Conservation (phyloP, 768 basidiomycete species). For the Agaricus bisporus region DNA sequence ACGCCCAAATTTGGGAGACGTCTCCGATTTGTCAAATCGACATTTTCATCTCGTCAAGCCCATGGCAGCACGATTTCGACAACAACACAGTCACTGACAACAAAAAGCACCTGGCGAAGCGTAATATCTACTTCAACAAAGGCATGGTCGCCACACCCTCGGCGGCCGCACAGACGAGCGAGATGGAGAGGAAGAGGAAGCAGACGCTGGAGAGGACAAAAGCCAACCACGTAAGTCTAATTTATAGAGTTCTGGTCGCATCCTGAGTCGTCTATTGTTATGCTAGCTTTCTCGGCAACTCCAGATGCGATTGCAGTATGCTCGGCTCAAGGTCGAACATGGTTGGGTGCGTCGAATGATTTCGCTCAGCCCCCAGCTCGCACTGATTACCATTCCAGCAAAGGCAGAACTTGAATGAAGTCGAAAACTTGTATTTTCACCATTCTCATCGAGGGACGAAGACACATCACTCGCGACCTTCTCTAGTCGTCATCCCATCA, state of each 20-base stretch:
- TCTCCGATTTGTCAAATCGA: background rate
- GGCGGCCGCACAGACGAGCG: constrained; percentile 23
- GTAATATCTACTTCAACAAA: background rate
- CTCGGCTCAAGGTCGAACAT: constrained; percentile 72
- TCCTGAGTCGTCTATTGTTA: background rate
- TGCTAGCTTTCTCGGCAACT: constrained; percentile 63
- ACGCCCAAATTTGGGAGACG: constrained; percentile 7
- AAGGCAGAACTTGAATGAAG: constrained; percentile 74
- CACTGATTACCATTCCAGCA: constrained; percentile 35
- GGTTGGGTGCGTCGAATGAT: constrained; percentile 56
- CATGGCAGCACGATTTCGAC: constrained; percentile 7
- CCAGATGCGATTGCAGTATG: constrained; percentile 71
- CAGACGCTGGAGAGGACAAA: constrained; percentile 50
- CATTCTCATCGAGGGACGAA: constrained; percentile 49
- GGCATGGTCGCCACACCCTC: constrained; percentile 29
- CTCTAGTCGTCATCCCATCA: background rate
- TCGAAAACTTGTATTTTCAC: constrained; percentile 78
- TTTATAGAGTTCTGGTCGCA: background rate
- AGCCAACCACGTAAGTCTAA: constrained; percentile 45
- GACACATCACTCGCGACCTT: constrained; percentile 11
- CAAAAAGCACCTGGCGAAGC: background rate
- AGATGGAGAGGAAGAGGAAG: constrained; percentile 40
- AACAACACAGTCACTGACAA: background rate
- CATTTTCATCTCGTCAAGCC: background rate
- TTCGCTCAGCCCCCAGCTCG: background rate